Evolutionary conservation across 208 protist species (phyloP).

Genomic region (Strigomonas culicis): DNA sequence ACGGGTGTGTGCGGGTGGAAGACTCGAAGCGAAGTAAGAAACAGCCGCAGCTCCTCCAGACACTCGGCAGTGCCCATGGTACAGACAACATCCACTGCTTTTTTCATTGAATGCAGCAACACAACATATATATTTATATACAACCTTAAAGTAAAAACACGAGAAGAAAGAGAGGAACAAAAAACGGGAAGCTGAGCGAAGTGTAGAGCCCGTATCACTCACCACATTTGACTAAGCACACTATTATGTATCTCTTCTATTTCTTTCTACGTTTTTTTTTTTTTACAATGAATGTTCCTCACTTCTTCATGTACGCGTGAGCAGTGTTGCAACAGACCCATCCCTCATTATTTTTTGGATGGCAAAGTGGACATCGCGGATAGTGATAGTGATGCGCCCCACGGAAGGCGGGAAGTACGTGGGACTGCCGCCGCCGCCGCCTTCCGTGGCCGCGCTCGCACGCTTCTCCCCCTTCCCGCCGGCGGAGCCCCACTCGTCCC

Average conservation of each 20-base stretch:
- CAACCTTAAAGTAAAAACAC: slow-evolving; percentile 3
- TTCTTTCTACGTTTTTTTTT: too few relatives aligned
- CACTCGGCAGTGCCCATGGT: slow-evolving; percentile 86
- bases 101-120: neutral
- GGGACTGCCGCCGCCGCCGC: too few relatives aligned
- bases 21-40: slow-evolving; percentile 48
- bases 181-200: neutral
- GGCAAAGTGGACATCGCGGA: slow-evolving; percentile 51
- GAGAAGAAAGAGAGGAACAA: slow-evolving; percentile 1
- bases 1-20: slow-evolving; percentile 55
- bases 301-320: too few relatives aligned
- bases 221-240: too few relatives aligned
- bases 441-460: neutral
- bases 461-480: too few relatives aligned
- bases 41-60: slow-evolving; percentile 64
- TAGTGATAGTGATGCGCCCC: slow-evolving; percentile 22
- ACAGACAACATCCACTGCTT: slow-evolving; percentile 44
- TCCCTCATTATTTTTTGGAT: slow-evolving; percentile 21
- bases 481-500: too few relatives aligned
- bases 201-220: neutral
- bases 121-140: too few relatives aligned
- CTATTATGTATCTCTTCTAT: neutral
- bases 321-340: too few relatives aligned
- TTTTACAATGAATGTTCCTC: too few relatives aligned
- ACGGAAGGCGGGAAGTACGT: too few relatives aligned